phyloP scores from a whole-genome alignment of 768 basidiomycete genomes.

The Calocybe cyanea region DNA sequence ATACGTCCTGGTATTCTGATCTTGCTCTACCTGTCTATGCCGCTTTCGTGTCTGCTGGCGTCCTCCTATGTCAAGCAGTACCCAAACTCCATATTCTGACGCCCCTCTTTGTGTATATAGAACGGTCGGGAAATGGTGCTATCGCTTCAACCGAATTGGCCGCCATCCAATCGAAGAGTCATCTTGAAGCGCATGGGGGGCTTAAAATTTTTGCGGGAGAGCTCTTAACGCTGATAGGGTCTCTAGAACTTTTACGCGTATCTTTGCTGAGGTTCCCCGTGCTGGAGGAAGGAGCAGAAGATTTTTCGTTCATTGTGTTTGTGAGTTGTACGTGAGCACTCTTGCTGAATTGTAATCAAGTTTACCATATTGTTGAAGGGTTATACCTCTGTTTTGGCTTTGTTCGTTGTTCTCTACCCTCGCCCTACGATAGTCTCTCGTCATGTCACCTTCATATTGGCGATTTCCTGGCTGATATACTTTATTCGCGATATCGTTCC shows the following conservation, averaged over 20 bases:
- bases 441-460: conserved; percentile 8
- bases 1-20: conserved; percentile 3
- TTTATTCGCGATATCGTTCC: conserved; percentile 58
- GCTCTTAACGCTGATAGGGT: conserved; percentile 9
- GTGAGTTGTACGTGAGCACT: conserved; percentile 12
- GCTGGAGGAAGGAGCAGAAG: background rate
- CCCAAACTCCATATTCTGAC: conserved; percentile 3
- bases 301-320: conserved; percentile 5
- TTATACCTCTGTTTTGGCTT: conserved; percentile 10
- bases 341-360: background rate
- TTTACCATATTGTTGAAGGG: conserved; percentile 1
- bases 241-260: conserved; percentile 14
- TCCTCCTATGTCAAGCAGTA: conserved; percentile 5
- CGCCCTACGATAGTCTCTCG: conserved; percentile 6
- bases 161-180: background rate
- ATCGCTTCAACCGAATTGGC: background rate
- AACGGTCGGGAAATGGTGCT: conserved; percentile 3
- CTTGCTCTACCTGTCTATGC: conserved; percentile 12
- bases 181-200: conserved; percentile 14
- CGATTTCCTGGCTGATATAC: conserved; percentile 32
- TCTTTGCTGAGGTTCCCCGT: conserved; percentile 6
- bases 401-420: conserved; percentile 8
- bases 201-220: conserved; percentile 9
- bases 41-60: conserved; percentile 7
- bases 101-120: conserved; percentile 4